phyloP scores from a whole-genome alignment of 169 alveolate genomes.

The Plasmodium relictum region DNA sequence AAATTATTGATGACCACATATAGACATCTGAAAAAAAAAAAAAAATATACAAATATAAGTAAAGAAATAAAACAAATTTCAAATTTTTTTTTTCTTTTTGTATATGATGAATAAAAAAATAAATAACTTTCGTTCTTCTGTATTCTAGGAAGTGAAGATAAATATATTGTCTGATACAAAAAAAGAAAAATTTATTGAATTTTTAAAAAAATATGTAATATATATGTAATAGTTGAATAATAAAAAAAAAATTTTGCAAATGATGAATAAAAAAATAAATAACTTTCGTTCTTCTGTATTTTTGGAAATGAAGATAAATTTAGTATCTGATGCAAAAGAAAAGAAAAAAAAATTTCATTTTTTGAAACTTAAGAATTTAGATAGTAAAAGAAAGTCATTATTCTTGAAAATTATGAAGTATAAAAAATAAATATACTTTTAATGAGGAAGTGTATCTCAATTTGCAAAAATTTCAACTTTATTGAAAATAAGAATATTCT shows the following conservation, averaged over 20 bases:
- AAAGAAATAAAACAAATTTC: not conserved
- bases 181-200: constrained; percentile 16
- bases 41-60: not conserved
- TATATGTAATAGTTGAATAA: too few species aligned
- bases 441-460: too few species aligned
- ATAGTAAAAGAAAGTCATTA: too few species aligned
- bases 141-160: constrained; percentile 39
- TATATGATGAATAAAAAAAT: constrained; percentile 36
- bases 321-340: constrained; percentile 40
- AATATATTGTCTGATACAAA: constrained; percentile 42
- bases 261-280: constrained; percentile 31
- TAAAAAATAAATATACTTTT: too few species aligned
- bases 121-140: constrained; percentile 63
- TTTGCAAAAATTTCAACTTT: too few species aligned
- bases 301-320: constrained; percentile 43
- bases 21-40: constrained; percentile 41
- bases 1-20: constrained; percentile 15
- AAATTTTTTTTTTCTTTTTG: constrained; percentile 16
- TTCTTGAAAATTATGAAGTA: too few species aligned
- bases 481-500: too few species aligned
- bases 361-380: too few species aligned
- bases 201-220: too few species aligned
- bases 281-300: constrained; percentile 65
- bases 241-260: too few species aligned
- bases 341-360: constrained; percentile 13